These are phyloP conservation scores for Luffa aegyptiaca DNA, from an alignment of 306 rosid genomes.

Conservation along the genomic window DNA sequence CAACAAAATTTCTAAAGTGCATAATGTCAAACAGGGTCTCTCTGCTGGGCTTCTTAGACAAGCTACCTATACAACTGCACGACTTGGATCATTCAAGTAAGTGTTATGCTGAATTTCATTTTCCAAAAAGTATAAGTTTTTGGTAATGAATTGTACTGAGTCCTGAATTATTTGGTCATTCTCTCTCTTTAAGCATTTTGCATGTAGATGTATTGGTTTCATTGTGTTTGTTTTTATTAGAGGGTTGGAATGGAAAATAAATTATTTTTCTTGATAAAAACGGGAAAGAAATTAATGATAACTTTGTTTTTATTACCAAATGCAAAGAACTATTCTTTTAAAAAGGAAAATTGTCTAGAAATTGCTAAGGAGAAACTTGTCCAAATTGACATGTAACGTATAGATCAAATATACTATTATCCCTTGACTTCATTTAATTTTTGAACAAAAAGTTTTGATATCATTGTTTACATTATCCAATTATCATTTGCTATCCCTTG, in stretches of 20 bases:
- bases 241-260: not conserved
- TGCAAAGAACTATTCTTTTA: not conserved
- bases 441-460: not conserved
- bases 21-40: conserved; percentile 55
- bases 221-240: not conserved
- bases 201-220: not conserved
- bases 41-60: conserved; percentile 96
- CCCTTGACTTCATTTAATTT: not conserved
- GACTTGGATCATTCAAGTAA: conserved; percentile 92
- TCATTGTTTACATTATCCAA: not conserved
- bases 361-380: not conserved
- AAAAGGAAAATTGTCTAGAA: not conserved
- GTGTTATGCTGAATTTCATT: conserved; percentile 12
- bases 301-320: not conserved
- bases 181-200: not conserved
- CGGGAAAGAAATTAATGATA: not conserved
- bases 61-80: conserved; percentile 96
- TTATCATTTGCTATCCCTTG: not conserved
- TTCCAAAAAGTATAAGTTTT: not conserved
- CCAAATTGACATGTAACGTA: not conserved
- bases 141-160: not conserved
- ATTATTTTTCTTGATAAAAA: not conserved
- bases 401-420: not conserved
- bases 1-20: conserved; percentile 11
- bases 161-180: not conserved